Evolutionary conservation across 768 basidiomycete genomes (phyloP).

Genomic region (Russula sp.): DNA sequence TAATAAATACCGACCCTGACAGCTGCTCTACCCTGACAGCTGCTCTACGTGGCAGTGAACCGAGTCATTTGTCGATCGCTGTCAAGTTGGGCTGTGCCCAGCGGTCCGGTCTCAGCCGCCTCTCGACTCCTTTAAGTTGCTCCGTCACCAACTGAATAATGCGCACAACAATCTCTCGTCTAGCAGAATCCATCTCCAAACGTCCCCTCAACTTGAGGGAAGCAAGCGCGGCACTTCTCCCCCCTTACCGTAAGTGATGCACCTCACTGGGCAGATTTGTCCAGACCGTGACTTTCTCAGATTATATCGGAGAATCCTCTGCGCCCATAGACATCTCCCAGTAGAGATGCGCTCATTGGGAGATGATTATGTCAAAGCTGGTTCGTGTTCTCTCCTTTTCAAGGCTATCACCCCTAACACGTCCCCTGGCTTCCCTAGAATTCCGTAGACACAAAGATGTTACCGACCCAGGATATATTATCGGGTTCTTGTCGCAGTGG

Average conservation of each 20-base stretch:
- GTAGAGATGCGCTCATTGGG: constrained; percentile 48
- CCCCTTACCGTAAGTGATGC: constrained; percentile 43
- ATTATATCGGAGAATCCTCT: constrained; percentile 45
- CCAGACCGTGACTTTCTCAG: constrained; percentile 31
- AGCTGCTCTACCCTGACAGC: background rate
- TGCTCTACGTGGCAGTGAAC: no score
- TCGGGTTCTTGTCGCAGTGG: constrained; percentile 96
- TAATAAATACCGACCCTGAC: background rate
- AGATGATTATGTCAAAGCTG: constrained; percentile 47
- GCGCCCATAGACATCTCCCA: constrained; percentile 44
- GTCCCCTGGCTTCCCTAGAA: constrained; percentile 48
- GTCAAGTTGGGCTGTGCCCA: background rate
- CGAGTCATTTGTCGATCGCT: no score
- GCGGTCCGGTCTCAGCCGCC: constrained; percentile 3
- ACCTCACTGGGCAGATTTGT: background rate
- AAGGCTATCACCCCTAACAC: background rate
- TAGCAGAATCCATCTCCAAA: constrained; percentile 35
- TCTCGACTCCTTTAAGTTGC: background rate
- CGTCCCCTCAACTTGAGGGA: constrained; percentile 36
- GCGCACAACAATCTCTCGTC: constrained; percentile 19
- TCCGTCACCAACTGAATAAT: background rate
- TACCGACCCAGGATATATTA: constrained; percentile 85
- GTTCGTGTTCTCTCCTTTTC: constrained; percentile 22
- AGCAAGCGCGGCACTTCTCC: constrained; percentile 41
- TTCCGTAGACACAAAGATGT: constrained; percentile 78